These are phyloP conservation scores for Musa itinerans DNA, from an alignment of 176 grass and related monocot genomes.

Conservation along the genomic window DNA sequence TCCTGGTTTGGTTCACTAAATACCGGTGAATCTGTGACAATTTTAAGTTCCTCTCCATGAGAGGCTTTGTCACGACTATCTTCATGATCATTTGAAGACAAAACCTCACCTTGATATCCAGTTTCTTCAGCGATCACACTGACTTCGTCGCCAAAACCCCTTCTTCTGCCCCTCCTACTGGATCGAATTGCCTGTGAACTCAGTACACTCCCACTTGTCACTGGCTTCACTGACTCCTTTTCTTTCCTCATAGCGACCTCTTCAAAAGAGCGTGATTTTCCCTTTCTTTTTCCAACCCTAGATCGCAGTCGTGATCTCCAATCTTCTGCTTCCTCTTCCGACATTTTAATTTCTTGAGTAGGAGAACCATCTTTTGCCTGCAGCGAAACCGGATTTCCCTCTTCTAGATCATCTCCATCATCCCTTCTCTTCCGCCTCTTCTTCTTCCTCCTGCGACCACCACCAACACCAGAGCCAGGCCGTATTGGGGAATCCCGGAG, in stretches of 20 bases:
- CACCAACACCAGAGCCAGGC: conserved; percentile 21
- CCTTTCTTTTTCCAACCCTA: conserved; percentile 52
- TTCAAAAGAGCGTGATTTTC: background rate
- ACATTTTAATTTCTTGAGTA: background rate
- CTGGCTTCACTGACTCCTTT: conserved; percentile 1
- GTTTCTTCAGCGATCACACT: conserved; percentile 20
- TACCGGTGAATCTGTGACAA: conserved; percentile 19
- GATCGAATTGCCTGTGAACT: conserved; percentile 2
- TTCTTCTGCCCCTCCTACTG: conserved; percentile 22
- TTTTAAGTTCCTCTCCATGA: conserved; percentile 18
- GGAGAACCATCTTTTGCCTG: conserved; percentile 20
- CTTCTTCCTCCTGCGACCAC: conserved; percentile 32
- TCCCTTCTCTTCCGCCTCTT: conserved; percentile 10
- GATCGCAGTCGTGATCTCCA: conserved; percentile 53
- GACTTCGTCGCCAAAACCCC: conserved; percentile 13
- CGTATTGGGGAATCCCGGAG: conserved; percentile 18
- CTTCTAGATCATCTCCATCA: background rate
- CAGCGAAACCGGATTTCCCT: background rate
- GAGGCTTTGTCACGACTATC: background rate
- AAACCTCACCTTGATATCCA: conserved; percentile 31
- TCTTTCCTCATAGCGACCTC: background rate
- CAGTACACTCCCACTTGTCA: background rate
- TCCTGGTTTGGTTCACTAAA: conserved; percentile 1
- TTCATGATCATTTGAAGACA: conserved; percentile 26
- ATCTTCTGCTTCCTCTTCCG: conserved; percentile 30